Conservation (phyloP, 768 basidiomycete species). For the Mycena pura region DNA sequence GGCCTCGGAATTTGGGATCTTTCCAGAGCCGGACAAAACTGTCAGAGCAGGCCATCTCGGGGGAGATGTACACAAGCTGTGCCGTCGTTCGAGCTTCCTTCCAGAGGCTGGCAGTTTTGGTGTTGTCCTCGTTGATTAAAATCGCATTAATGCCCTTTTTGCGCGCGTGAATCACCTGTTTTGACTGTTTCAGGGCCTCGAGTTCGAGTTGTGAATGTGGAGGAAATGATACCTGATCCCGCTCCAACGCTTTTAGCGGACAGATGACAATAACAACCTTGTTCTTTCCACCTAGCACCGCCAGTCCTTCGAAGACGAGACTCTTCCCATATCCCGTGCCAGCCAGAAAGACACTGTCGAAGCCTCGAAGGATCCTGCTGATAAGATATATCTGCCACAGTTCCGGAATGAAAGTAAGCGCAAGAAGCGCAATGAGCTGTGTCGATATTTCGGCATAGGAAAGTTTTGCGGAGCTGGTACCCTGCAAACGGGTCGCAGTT, state of each 20-base stretch:
- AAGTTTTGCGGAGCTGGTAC: neutral
- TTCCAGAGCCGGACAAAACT: conserved; percentile 38
- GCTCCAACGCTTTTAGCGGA: conserved; percentile 37
- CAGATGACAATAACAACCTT: conserved; percentile 33
- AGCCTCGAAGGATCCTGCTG: conserved; percentile 22
- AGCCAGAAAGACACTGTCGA: conserved; percentile 34
- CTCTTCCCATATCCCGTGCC: conserved; percentile 40
- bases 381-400: conserved; percentile 18
- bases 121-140: conserved; percentile 23
- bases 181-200: no score
- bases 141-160: conserved; percentile 17
- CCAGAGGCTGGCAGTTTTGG: neutral
- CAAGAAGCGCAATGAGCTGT: neutral
- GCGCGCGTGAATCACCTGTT: conserved; percentile 37
- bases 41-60: conserved; percentile 32
- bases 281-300: conserved; percentile 19
- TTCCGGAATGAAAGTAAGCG: conserved; percentile 17
- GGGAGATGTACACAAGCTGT: conserved; percentile 23
- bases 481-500: neutral
- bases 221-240: conserved; percentile 39
- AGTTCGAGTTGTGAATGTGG: no score
- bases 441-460: neutral
- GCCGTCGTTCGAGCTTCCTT: neutral
- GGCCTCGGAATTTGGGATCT: conserved; percentile 31
- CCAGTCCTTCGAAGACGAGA: conserved; percentile 35